Percentiles rank a stretch among this genome's conserved stretches.
phyloP scores from a whole-genome alignment of 129 eudicot genomes.

The Helichrysum umbraculigerum region DNA sequence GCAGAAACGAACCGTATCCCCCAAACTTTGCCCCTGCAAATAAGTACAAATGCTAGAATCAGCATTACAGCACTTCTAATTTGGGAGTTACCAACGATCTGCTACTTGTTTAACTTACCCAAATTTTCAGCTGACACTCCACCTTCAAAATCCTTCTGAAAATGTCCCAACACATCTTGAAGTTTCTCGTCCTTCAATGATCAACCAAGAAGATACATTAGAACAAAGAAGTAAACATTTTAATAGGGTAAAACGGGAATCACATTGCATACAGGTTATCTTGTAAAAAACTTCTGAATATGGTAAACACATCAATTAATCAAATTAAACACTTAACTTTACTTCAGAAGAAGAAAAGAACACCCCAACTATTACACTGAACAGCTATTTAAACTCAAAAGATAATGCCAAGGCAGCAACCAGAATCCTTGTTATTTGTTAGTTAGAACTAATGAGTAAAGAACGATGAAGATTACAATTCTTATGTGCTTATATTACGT shows the following conservation, averaged over 20 bases:
- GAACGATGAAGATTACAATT: neutral
- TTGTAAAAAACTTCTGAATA: constrained; percentile 1
- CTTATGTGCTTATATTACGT: neutral
- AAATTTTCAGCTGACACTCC: constrained; percentile 91
- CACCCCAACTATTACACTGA: neutral
- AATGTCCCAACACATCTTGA: constrained; percentile 90
- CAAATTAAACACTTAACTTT: neutral
- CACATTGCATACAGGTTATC: neutral
- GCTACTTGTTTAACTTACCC: constrained; percentile 61
- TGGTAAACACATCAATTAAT: neutral
- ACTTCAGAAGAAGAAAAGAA: neutral
- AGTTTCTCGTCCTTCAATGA: constrained; percentile 80
- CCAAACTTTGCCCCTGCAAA: constrained; percentile 91
- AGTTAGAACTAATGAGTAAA: constrained; percentile 11
- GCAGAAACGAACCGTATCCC: constrained; percentile 95
- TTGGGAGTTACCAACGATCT: constrained; percentile 15
- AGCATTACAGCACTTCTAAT: constrained; percentile 37
- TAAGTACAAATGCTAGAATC: constrained; percentile 43
- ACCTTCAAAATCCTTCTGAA: constrained; percentile 97
- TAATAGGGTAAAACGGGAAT: neutral
- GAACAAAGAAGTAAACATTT: constrained; percentile 7
- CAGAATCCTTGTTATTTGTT: neutral
- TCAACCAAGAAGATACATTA: constrained; percentile 25
- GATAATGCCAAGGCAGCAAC: constrained; percentile 1
- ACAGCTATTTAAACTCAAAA: neutral